Percentiles rank a stretch among this genome's conserved stretches.
Conservation (phyloP, 2,329 filamentous ascomycete genomes). For the Fusarium staphyleae region DNA sequence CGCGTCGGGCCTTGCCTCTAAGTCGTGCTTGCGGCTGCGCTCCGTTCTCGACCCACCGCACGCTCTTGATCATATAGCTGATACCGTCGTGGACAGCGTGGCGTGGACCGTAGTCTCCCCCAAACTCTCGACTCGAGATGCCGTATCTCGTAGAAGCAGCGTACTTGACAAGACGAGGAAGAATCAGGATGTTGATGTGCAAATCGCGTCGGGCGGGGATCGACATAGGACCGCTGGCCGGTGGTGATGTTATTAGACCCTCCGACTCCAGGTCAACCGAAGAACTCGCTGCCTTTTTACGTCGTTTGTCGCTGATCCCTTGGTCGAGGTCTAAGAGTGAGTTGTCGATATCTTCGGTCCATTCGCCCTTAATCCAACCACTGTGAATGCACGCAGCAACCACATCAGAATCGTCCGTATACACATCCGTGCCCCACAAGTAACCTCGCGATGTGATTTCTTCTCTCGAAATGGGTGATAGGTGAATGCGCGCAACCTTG, state of each 20-base stretch:
- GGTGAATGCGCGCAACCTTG: constrained; percentile 81
- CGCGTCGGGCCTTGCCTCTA: constrained; percentile 61
- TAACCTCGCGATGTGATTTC: constrained; percentile 83
- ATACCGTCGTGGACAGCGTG: constrained; percentile 77
- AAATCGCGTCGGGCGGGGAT: constrained; percentile 76
- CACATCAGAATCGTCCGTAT: constrained; percentile 94
- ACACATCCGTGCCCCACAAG: constrained; percentile 92
- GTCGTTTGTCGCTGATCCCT: constrained; percentile 43
- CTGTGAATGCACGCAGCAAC: constrained; percentile 92
- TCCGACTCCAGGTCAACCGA: constrained; percentile 49
- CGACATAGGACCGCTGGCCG: constrained; percentile 65
- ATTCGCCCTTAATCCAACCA: constrained; percentile 90
- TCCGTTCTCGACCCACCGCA: constrained; percentile 86
- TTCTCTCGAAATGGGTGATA: constrained; percentile 73
- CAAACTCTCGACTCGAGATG: constrained; percentile 82
- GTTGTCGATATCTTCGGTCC: constrained; percentile 78
- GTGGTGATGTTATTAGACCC: constrained; percentile 60
- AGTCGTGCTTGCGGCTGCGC: constrained; percentile 65
- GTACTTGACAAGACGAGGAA: constrained; percentile 82
- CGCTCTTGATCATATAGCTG: constrained; percentile 82
- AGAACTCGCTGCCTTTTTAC: constrained; percentile 44
- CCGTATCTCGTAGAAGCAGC: constrained; percentile 77
- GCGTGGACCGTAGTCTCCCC: constrained; percentile 55
- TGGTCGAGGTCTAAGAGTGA: constrained; percentile 67
- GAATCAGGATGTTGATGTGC: constrained; percentile 84